Evolutionary conservation across 2,329 filamentous ascomycete genomes (phyloP), one percentile per base, ranked within the genome.

Genomic region (Pyrenophora graminea): DNA sequence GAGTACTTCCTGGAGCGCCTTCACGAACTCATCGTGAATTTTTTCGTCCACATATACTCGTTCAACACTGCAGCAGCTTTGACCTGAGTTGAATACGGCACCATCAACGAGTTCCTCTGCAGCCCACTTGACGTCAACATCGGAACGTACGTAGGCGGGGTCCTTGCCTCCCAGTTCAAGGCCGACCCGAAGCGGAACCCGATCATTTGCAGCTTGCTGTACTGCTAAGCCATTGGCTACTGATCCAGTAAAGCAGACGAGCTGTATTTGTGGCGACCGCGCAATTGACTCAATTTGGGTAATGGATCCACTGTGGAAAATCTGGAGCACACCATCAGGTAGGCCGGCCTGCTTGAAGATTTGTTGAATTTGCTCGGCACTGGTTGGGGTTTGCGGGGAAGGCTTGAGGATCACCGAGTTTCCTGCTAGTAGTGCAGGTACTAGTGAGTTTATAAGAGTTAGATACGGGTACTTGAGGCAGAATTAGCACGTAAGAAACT

Each of bases 11-110:
- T 94, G 89, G 10, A 90, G 81, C 4, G 88, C 90, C 44, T 84
- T 80, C 44, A 97, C 81, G 66, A 97, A 97, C 10, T 83, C 77
- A 66, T 96, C 91, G 72, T 97, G 86, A 42, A 97, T 84, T 62
- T 84, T 86, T 68, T 89, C 88, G 66, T 94, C 86, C 4, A 97
- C 92, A 67, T 97, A 97, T 17, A 97, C 85, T 30, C 93, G 83
- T 77, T 97, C 93, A 46, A 97, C 81, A 19, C 91, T 89, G 76
- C 93, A 97, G 80, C 93, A 97, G 71, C 91, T 96, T 79, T 97
- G 93, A n/a, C 93, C 93, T 44, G 92, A 96, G 78, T 97, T 97
- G 81, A 97, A 97, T 50, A 97, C 80, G n/a, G 91, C 87, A 17
- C 93, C 93, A 64, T 97, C 93, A 12, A 97, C 91, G 65, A 97